These are phyloP conservation scores for Neurospora sp. DNA, from an alignment of 495 filamentous ascomycete genomes.

Conservation along the genomic window DNA sequence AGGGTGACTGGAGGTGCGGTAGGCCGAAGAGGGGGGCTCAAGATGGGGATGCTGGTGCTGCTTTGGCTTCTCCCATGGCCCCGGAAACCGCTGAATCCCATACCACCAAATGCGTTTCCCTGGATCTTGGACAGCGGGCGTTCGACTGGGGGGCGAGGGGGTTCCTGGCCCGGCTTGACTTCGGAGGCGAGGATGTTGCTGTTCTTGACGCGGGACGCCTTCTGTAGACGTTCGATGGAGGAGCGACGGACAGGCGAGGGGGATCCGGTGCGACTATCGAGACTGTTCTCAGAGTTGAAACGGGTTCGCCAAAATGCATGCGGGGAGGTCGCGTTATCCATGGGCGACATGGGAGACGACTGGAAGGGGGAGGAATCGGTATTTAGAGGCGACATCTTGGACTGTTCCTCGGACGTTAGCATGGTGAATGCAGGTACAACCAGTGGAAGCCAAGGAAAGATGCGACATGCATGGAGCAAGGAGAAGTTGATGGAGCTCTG, in stretches of 20 bases:
- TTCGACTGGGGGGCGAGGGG: constrained; percentile 63
- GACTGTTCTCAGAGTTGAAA: constrained; percentile 59
- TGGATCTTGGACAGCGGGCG: constrained; percentile 68
- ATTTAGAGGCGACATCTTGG: constrained; percentile 35
- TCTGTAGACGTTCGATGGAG: constrained; percentile 87
- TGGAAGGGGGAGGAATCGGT: constrained; percentile 68
- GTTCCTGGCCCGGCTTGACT: constrained; percentile 82
- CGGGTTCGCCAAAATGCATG: constrained; percentile 80
- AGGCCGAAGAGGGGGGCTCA: constrained; percentile 31
- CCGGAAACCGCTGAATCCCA: constrained; percentile 36
- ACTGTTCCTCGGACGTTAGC: constrained; percentile 1
- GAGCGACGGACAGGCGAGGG: constrained; percentile 65
- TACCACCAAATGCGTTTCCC: constrained; percentile 48
- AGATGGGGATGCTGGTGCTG: constrained; percentile 37
- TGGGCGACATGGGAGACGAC: constrained; percentile 50
- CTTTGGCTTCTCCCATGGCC: constrained; percentile 37
- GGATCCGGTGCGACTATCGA: constrained; percentile 47
- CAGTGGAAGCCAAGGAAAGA: not conserved
- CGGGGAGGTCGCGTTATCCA: constrained; percentile 50
- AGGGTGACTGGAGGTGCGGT: constrained; percentile 10
- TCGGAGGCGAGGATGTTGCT: constrained; percentile 90
- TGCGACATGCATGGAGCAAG: not conserved
- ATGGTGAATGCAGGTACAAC: constrained; percentile 1
- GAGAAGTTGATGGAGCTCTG: not conserved
- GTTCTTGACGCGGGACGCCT: constrained; percentile 90